Percentiles rank a stretch among this genome's conserved stretches.
Conservation (phyloP, 2,329 filamentous ascomycete genomes). For the Ophiognomonia clavigignenti-juglandacearum region DNA sequence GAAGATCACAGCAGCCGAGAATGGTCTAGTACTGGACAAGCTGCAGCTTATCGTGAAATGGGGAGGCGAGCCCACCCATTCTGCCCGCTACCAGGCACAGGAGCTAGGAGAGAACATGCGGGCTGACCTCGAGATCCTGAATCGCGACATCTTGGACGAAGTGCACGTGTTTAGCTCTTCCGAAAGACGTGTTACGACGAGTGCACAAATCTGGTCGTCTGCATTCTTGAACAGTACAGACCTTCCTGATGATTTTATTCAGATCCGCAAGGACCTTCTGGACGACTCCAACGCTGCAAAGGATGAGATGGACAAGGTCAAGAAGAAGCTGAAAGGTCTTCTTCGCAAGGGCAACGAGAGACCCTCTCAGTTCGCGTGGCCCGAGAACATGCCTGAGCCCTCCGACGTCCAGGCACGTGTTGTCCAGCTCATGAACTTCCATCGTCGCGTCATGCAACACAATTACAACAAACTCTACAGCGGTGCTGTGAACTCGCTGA, state of each 20-base stretch:
- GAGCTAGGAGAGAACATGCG: constrained; percentile 95
- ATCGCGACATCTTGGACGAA: constrained; percentile 85
- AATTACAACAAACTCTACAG: constrained; percentile 81
- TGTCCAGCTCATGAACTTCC: constrained; percentile 96
- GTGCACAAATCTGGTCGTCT: constrained; percentile 91
- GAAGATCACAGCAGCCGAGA: constrained; percentile 87
- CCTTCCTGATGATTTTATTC: constrained; percentile 78
- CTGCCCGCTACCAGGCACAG: constrained; percentile 90
- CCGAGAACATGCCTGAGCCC: constrained; percentile 87
- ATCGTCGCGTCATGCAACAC: constrained; percentile 88
- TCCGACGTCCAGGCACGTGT: constrained; percentile 89
- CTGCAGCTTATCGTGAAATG: constrained; percentile 97
- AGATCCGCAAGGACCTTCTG: constrained; percentile 85
- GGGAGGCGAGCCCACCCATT: constrained; percentile 97
- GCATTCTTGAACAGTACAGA: constrained; percentile 87
- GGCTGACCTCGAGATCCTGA: constrained; percentile 89
- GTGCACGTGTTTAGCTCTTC: constrained; percentile 95
- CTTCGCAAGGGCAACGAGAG: constrained; percentile 89
- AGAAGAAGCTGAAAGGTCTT: constrained; percentile 96
- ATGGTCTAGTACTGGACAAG: constrained; percentile 91
- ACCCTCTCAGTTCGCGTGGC: constrained; percentile 97
- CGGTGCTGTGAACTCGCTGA: constrained; percentile 59
- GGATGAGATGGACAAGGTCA: constrained; percentile 99
- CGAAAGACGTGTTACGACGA: constrained; percentile 88
- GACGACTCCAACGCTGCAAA: constrained; percentile 98